Conservation (phyloP, 2,329 filamentous ascomycete species). For the Aspergillus aculeatinus region DNA sequence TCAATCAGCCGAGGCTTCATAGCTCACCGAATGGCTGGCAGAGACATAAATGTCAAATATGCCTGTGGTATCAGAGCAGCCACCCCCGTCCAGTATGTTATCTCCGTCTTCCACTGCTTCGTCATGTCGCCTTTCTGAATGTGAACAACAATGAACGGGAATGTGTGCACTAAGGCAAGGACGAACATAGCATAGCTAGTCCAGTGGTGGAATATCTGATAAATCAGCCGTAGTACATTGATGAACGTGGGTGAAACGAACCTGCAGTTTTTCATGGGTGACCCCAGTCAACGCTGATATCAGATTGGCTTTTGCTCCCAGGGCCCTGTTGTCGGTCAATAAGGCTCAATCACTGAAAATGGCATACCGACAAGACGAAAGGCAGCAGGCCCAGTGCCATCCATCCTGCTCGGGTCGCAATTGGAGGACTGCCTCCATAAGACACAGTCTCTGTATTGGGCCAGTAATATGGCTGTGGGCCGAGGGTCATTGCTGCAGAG, state of each 20-base stretch:
- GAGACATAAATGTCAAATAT: slow-evolving; percentile 56
- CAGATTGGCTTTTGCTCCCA: slow-evolving; percentile 57
- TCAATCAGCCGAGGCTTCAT: not conserved
- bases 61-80: slow-evolving; percentile 55
- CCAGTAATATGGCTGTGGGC: slow-evolving; percentile 58
- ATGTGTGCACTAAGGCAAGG: slow-evolving; percentile 58
- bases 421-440: slow-evolving; percentile 54
- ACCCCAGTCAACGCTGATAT: slow-evolving; percentile 56
- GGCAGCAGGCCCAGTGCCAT: slow-evolving; percentile 54
- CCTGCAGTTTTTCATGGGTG: slow-evolving; percentile 57
- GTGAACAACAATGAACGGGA: slow-evolving; percentile 59
- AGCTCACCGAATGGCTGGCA: slow-evolving; percentile 43
- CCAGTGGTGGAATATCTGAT: slow-evolving; percentile 52
- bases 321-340: slow-evolving; percentile 31
- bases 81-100: slow-evolving; percentile 58
- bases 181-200: slow-evolving; percentile 57
- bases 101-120: slow-evolving; percentile 44
- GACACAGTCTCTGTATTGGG: slow-evolving; percentile 40
- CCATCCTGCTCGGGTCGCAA: slow-evolving; percentile 55
- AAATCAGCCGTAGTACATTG: not conserved
- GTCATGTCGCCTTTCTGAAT: slow-evolving; percentile 51
- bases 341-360: too few relatives aligned
- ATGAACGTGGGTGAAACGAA: slow-evolving; percentile 16
- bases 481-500: slow-evolving; percentile 46
- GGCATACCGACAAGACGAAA: slow-evolving; percentile 46